A percentile compares a stretch with the other conserved stretches of the same genome.
Conservation (phyloP, 2,329 filamentous ascomycete species). For the Alternaria rosae region DNA sequence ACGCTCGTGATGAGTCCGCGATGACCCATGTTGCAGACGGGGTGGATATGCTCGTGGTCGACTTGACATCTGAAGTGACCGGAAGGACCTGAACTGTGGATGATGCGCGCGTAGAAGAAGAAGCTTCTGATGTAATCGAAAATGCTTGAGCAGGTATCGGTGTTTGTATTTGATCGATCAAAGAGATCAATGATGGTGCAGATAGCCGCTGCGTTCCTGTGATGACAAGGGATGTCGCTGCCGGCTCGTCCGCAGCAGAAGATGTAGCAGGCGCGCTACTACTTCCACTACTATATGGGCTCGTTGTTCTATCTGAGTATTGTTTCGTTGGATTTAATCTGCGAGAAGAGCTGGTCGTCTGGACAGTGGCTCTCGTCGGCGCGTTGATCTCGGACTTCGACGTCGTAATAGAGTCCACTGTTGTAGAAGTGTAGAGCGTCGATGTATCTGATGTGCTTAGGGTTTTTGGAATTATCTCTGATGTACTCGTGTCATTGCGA, state of each 20-base stretch:
- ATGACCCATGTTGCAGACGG: background rate
- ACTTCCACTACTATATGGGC: background rate
- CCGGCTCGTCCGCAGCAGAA: background rate
- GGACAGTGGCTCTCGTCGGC: background rate
- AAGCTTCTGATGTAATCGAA: background rate
- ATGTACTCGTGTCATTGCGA: conserved; percentile 13
- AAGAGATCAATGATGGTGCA: background rate
- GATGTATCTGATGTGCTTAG: background rate
- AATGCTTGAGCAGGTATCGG: background rate
- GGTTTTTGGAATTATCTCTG: background rate
- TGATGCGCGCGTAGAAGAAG: background rate
- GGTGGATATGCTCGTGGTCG: background rate
- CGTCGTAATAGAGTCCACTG: background rate
- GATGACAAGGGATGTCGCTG: background rate
- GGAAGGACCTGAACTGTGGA: background rate
- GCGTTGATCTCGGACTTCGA: background rate
- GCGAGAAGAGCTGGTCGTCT: background rate
- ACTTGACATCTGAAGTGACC: background rate
- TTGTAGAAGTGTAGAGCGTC: background rate
- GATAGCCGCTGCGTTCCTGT: background rate
- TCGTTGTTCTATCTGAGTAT: background rate
- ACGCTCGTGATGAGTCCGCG: background rate
- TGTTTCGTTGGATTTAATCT: background rate
- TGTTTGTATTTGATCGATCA: background rate
- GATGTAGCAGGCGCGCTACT: background rate